Base-by-base conservation (phyloP, 2,329 filamentous ascomycete species). In the Alternaria atra region DNA sequence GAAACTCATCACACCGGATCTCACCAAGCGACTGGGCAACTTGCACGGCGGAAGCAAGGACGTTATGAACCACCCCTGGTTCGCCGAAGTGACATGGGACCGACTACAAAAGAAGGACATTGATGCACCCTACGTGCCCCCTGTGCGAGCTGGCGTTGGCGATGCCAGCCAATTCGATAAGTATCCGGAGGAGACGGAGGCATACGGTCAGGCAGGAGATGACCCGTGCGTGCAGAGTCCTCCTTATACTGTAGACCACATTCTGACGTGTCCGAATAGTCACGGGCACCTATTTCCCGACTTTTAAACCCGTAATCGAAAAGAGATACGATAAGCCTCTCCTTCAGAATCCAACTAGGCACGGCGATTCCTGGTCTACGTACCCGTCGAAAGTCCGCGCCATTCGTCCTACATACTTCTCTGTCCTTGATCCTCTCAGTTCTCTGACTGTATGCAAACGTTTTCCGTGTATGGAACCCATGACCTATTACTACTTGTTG, bases 111-210 rank as follows among this genome's bases (percentile, higher is more conserved):
- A 93, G 79, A 98, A 97, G 81, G 95, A 99, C 73, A 99, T 99
- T 63, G 95, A 99, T 80, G 95, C 95, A 37, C 95, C 95, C 5
- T 99, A 99, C 77, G 95, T 97, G 56, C 95, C 95, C 15, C 95
- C 95, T 0, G 94, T 99, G 63, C 91, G 95, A 78, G 94, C 93
- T 42, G 95, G 95, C 42, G 90, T 93, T 30, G 95, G 95, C 60
- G 95, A 99, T 82, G 93, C 95, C 52, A 97, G 94, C 81, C 92
- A 97, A 80, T 99, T 99, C 76, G 95, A 99, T 81, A 92, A 94
- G 79, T 99, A 99, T 79, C 94, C 95, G 2, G 95, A 99, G 80
- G 95, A 99, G 80, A 93, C 92, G 44, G 95, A 99, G 80, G 89
- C 90, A 76, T 99, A 99, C 77, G 95, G 95, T 39, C 83, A 86